Conservation (phyloP, 1,139 yeast species). For the Taphrina wiesneri region DNA sequence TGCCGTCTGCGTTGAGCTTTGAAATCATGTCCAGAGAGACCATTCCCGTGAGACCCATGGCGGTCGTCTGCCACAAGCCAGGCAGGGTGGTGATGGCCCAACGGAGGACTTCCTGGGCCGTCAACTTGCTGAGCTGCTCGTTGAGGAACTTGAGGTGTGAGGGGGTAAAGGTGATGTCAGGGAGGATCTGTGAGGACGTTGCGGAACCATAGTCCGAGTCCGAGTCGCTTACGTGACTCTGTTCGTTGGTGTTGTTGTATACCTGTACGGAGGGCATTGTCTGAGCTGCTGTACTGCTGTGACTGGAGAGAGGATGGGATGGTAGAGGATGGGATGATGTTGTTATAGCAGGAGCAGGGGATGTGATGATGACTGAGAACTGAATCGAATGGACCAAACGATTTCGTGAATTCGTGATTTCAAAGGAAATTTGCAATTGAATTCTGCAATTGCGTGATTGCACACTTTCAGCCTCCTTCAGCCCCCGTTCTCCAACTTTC, state of each 20-base stretch:
- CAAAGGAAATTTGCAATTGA: background rate
- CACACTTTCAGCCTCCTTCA: background rate
- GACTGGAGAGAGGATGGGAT: background rate
- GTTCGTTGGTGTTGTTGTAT: background rate
- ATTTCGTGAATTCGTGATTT: too few species aligned
- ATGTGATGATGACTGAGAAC: background rate
- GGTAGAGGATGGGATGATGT: background rate
- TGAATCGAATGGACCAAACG: too few species aligned
- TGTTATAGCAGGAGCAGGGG: background rate
- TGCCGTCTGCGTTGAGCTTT: conserved; percentile 49
- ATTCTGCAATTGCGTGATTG: conserved; percentile 7
- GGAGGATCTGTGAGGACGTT: conserved; percentile 24
- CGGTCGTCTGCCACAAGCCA: conserved; percentile 82
- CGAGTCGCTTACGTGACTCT: conserved; percentile 27
- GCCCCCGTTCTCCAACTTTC: too few species aligned
- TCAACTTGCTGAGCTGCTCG: conserved; percentile 54
- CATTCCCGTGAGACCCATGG: conserved; percentile 90
- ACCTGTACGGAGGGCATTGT: conserved; percentile 24
- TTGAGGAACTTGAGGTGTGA: conserved; percentile 51
- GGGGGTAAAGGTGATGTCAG: conserved; percentile 37
- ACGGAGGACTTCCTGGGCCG: conserved; percentile 70
- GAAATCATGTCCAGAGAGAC: conserved; percentile 82
- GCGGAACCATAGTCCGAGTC: conserved; percentile 33
- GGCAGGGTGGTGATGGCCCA: conserved; percentile 88
- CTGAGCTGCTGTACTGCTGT: too few species aligned